These are phyloP conservation scores for Bauhinia variegata DNA, from an alignment of 306 rosid genomes.

Conservation along the genomic window DNA sequence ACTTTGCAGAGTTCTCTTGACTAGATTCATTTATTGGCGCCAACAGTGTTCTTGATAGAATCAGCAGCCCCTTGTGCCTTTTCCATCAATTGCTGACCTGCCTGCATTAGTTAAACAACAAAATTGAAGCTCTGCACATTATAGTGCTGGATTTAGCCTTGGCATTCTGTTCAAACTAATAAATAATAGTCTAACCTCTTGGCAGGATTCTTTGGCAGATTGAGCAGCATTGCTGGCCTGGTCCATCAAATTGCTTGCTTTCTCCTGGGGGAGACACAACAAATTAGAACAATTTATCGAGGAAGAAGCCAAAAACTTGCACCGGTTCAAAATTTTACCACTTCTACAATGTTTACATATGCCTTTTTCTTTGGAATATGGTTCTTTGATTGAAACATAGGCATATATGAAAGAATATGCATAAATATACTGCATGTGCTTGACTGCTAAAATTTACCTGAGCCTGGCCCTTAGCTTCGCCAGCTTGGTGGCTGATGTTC, in stretches of 20 bases:
- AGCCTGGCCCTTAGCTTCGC: constrained; percentile 51
- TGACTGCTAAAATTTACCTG: constrained; percentile 19
- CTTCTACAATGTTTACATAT: no score
- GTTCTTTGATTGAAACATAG: no score
- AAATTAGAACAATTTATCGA: background rate
- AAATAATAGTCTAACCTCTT: constrained; percentile 39
- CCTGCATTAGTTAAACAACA: constrained; percentile 35
- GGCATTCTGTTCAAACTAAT: background rate
- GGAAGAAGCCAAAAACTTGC: background rate
- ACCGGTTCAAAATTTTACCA: no score
- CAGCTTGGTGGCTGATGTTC: constrained; percentile 41
- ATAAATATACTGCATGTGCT: no score
- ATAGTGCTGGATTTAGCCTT: no score
- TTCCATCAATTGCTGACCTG: constrained; percentile 43
- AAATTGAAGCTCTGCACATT: background rate
- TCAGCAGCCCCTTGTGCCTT: constrained; percentile 37
- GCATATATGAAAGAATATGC: no score
- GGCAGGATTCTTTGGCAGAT: constrained; percentile 48
- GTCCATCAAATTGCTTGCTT: constrained; percentile 44
- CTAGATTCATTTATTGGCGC: constrained; percentile 31
- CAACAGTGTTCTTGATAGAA: constrained; percentile 35
- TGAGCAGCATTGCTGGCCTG: constrained; percentile 46
- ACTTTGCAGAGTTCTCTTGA: background rate
- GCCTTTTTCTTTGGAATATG: no score
- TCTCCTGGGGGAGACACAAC: constrained; percentile 43